Conservation (phyloP, 495 filamentous ascomycete genomes). For the Jackrogersella minutella region DNA sequence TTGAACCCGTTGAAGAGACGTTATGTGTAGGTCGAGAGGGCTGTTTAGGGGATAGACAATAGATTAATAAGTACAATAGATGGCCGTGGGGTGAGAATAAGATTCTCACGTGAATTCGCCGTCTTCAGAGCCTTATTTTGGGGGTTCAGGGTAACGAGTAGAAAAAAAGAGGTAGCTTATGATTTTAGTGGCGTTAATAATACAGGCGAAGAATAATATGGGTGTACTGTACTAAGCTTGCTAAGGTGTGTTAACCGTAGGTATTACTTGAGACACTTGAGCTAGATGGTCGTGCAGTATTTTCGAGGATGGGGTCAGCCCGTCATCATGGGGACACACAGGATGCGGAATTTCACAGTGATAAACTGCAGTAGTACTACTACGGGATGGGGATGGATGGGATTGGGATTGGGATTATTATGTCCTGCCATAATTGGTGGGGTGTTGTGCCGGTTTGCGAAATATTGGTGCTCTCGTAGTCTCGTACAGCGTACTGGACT, state of each 20-base stretch:
- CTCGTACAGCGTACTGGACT: no score
- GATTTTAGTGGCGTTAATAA: conserved; percentile 26
- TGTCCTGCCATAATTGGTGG: conserved; percentile 28
- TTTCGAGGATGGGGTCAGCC: conserved; percentile 24
- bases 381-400: no score
- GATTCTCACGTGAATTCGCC: conserved; percentile 37
- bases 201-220: conserved; percentile 23
- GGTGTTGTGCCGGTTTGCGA: conserved; percentile 24
- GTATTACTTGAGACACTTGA: not conserved
- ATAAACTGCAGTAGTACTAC: not conserved
- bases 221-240: no score
- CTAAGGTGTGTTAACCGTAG: no score
- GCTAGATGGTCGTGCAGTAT: not conserved
- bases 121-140: conserved; percentile 21
- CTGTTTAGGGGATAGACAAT: not conserved
- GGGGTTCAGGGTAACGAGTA: not conserved
- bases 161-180: conserved; percentile 21
- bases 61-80: conserved; percentile 9
- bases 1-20: conserved; percentile 7
- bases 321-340: conserved; percentile 15
- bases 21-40: not conserved
- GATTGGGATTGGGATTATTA: no score
- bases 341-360: conserved; percentile 16
- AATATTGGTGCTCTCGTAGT: no score
- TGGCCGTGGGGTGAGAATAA: conserved; percentile 25